phyloP scores from a whole-genome alignment of 345 rosid species.

The Clarkia xantiana region DNA sequence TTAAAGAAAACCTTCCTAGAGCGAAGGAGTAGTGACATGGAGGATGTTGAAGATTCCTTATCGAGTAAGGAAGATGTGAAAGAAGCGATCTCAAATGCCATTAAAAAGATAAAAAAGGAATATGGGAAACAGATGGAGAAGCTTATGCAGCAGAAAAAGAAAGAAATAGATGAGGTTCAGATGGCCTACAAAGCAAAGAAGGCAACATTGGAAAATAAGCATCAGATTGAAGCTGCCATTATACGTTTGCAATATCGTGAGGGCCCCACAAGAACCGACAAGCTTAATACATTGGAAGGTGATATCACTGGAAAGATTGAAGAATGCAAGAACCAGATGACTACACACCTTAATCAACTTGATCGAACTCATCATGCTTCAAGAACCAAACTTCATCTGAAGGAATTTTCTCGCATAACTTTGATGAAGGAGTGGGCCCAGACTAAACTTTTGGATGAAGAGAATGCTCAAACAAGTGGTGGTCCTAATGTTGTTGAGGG shows the following conservation, averaged over 20 bases:
- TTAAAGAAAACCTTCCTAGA: slow-evolving; percentile 45
- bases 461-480: slow-evolving; percentile 4
- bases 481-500: not conserved
- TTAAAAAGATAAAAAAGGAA: slow-evolving; percentile 32
- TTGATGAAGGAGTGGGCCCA: slow-evolving; percentile 36
- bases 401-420: slow-evolving; percentile 28
- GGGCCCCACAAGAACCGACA: slow-evolving; percentile 22
- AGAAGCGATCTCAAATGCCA: slow-evolving; percentile 35
- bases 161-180: slow-evolving; percentile 23
- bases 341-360: slow-evolving; percentile 20
- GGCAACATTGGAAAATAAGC: slow-evolving; percentile 26
- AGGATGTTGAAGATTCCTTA: slow-evolving; percentile 13
- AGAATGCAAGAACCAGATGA: slow-evolving; percentile 24
- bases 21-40: slow-evolving; percentile 12
- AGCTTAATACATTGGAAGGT: slow-evolving; percentile 33
- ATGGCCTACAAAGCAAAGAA: slow-evolving; percentile 29
- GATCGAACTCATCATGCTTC: slow-evolving; percentile 28
- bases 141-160: slow-evolving; percentile 27
- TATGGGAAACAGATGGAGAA: slow-evolving; percentile 32
- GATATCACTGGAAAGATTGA: slow-evolving; percentile 28
- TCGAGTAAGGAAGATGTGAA: slow-evolving; percentile 19
- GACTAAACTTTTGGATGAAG: slow-evolving; percentile 17
- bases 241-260: slow-evolving; percentile 27
- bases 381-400: slow-evolving; percentile 28
- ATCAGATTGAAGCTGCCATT: slow-evolving; percentile 34